A percentile compares a stretch with the other conserved stretches of the same genome.
Conservation (phyloP, 352 stramenopile species). For the Pythium biforme region DNA sequence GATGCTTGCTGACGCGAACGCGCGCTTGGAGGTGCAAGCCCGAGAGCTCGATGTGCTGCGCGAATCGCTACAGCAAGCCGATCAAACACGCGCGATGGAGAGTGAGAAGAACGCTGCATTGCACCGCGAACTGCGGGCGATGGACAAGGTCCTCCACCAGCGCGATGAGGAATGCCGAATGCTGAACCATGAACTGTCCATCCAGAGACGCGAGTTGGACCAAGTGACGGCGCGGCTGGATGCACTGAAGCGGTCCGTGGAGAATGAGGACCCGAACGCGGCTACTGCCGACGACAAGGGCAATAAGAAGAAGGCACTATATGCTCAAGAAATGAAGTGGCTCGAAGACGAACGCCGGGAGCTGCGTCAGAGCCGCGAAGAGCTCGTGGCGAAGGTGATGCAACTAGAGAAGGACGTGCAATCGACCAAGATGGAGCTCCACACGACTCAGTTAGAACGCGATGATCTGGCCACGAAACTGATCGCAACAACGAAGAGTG, state of each 20-base stretch:
- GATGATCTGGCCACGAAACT: conserved; percentile 47
- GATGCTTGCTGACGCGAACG: conserved; percentile 35
- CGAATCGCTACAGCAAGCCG: conserved; percentile 52
- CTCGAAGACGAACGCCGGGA: conserved; percentile 64
- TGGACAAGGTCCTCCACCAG: conserved; percentile 69
- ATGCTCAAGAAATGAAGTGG: conserved; percentile 72
- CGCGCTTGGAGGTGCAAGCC: conserved; percentile 38
- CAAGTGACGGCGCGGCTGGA: conserved; percentile 31
- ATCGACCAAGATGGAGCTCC: conserved; percentile 35
- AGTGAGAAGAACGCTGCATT: conserved; percentile 72
- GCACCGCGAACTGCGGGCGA: conserved; percentile 60
- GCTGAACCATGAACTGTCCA: conserved; percentile 51
- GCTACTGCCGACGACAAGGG: conserved; percentile 11
- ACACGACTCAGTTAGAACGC: conserved; percentile 44
- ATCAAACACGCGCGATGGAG: conserved; percentile 50
- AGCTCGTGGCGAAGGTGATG: conserved; percentile 53
- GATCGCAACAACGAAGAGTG: conserved; percentile 34
- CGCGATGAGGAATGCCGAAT: conserved; percentile 69
- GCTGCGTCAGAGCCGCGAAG: conserved; percentile 52
- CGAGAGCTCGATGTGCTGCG: conserved; percentile 63
- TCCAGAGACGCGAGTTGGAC: conserved; percentile 60
- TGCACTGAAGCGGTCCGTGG: conserved; percentile 18
- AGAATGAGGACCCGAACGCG: conserved; percentile 14
- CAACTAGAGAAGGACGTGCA: conserved; percentile 58
- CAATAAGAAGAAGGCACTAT: conserved; percentile 32